Base-by-base conservation (phyloP, 148 eudicot genomes). In the Camellia sinensis region DNA sequence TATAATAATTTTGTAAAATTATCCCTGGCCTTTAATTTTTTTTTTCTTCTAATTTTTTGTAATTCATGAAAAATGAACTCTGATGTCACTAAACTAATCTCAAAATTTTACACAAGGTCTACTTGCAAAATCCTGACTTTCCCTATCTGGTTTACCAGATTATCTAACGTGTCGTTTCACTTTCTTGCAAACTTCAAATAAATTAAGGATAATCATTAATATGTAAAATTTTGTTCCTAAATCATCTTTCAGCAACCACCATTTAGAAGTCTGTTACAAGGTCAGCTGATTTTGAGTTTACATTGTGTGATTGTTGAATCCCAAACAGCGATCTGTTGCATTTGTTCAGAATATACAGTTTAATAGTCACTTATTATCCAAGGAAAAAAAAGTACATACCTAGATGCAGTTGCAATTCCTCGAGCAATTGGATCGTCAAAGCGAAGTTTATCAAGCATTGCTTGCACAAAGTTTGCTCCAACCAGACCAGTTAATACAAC, bases 331-430 rank as follows among this genome's bases (percentile, higher is more conserved):
- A 2, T 19, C 44, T 57, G 53, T 17, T 61, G 67, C 53, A 45
- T 46, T 48, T 63, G 22, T 14, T 63, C 54, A 5, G 15, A 64
- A 63, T n/a, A 67, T 41, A 53, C n/a, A 2, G 48, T 77, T 48
- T 57, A 66, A 52, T 29, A 48, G 6, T 46, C 75, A 14, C 1
- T 57, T 29, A 73, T 29, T 45, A 29, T 8, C 6, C 6, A 15
- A 17, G n/a, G 7, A 44, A 37, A 53, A 37, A 45, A 75, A 65
- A n/a, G 19, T 44, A 57, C 52, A 45, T 90, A 96, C 99, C 99
- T 96, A 79, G 99, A 96, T 61, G 99, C 98, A 59, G 99, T 94
- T 63, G 99, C 99, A 64, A 96, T 90, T 74, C 99, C 99, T 66
- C 99, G 91, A 82, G 98, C 98, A 84, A 96, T 92, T 57, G 98